Evolutionary conservation across 2,329 filamentous ascomycete species (phyloP).

Genomic region (Sporothrix pallida): DNA sequence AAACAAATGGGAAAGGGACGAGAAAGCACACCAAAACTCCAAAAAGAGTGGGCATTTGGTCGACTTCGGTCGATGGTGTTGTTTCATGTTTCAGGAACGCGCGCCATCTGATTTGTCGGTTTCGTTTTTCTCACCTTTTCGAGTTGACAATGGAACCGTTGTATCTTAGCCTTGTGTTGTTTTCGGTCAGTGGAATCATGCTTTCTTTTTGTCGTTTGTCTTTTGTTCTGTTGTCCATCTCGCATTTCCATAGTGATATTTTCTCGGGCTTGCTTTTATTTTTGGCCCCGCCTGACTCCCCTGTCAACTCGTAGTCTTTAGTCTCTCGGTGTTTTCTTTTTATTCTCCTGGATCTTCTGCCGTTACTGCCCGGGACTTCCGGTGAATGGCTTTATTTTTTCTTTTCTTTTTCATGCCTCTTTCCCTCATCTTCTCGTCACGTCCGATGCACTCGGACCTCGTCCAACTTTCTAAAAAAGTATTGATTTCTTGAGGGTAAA

Average conservation of each 20-base stretch:
- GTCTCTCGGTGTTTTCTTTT: neutral
- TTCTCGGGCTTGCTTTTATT: neutral
- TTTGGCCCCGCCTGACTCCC: neutral
- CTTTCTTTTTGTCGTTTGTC: neutral
- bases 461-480: neutral
- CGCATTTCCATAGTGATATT: neutral
- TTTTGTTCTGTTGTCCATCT: neutral
- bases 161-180: neutral
- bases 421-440: neutral
- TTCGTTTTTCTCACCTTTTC: neutral
- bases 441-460: neutral
- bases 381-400: neutral
- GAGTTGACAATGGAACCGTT: neutral
- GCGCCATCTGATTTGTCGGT: constrained; percentile 25
- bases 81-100: constrained; percentile 30
- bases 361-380: constrained; percentile 7
- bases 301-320: neutral
- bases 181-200: neutral
- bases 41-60: neutral
- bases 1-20: neutral
- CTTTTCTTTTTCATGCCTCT: neutral
- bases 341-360: neutral
- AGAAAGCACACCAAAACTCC: neutral
- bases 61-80: constrained; percentile 10
- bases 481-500: neutral